phyloP scores from a whole-genome alignment of 352 stramenopile genomes.

The Phytophthora pseudosyringae region DNA sequence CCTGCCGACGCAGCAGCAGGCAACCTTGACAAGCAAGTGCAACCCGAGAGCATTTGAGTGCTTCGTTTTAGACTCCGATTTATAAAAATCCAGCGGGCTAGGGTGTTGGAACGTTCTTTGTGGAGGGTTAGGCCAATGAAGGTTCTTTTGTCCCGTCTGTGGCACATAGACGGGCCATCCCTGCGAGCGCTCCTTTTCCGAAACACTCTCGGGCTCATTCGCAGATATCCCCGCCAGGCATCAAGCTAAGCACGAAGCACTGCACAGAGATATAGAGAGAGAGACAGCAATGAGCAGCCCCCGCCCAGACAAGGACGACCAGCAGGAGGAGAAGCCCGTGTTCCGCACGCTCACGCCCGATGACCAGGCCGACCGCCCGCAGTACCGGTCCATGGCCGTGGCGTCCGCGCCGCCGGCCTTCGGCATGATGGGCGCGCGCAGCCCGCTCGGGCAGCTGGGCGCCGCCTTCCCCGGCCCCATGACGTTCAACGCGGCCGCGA shows the following conservation, averaged over 20 bases:
- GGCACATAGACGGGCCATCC: slow-evolving; percentile 4
- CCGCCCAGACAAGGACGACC: slow-evolving; percentile 41
- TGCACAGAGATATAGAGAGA: no score
- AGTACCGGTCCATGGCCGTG: slow-evolving; percentile 72
- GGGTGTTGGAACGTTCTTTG: slow-evolving; percentile 25
- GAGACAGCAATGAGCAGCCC: slow-evolving; percentile 37
- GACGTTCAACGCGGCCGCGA: slow-evolving; percentile 44
- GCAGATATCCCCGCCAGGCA: slow-evolving; percentile 24
- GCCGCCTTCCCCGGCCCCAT: slow-evolving; percentile 52
- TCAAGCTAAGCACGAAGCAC: no score
- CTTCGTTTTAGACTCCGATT: slow-evolving; percentile 19
- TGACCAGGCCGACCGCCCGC: slow-evolving; percentile 49
- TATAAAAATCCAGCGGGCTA: slow-evolving; percentile 19
- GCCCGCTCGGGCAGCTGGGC: slow-evolving; percentile 37
- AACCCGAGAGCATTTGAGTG: background rate
- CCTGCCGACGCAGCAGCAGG: background rate
- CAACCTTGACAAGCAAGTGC: background rate
- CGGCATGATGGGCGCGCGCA: slow-evolving; percentile 41
- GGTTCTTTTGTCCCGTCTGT: slow-evolving; percentile 25
- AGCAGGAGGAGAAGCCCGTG: slow-evolving; percentile 79
- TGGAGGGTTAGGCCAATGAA: slow-evolving; percentile 20
- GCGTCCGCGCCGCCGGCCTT: slow-evolving; percentile 48
- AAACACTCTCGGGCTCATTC: slow-evolving; percentile 35
- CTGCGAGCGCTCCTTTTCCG: slow-evolving; percentile 14
- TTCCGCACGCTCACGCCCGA: slow-evolving; percentile 51